phyloP scores from a whole-genome alignment of 176 grass and related monocot genomes.

The Eragrostis nindensis region DNA sequence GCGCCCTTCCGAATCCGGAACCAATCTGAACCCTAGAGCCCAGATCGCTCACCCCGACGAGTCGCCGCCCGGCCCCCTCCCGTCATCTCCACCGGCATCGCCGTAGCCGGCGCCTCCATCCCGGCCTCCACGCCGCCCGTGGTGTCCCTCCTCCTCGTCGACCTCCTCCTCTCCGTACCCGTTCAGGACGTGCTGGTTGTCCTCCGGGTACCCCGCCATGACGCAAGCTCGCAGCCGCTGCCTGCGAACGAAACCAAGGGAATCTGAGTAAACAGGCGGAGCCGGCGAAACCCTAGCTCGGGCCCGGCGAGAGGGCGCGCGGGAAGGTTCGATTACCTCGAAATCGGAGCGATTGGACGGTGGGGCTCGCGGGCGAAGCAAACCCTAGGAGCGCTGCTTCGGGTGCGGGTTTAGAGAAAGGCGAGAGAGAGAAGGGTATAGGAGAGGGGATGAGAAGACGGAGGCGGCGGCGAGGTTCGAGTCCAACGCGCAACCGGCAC shows the following conservation, averaged over 20 bases:
- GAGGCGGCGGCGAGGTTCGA: slow-evolving; percentile 39
- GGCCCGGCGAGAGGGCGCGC: neutral
- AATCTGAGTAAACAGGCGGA: slow-evolving; percentile 26
- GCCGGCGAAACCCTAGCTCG: slow-evolving; percentile 28
- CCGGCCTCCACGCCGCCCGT: slow-evolving; percentile 31
- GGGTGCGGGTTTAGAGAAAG: slow-evolving; percentile 38
- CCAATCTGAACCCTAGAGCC: neutral
- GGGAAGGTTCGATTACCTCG: slow-evolving; percentile 29
- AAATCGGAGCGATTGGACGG: slow-evolving; percentile 28
- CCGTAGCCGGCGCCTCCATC: slow-evolving; percentile 38
- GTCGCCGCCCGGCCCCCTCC: slow-evolving; percentile 43
- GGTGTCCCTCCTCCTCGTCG: slow-evolving; percentile 61
- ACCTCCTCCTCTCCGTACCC: slow-evolving; percentile 63
- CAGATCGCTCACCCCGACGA: slow-evolving; percentile 62
- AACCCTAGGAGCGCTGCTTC: slow-evolving; percentile 54
- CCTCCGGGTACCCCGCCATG: slow-evolving; percentile 71
- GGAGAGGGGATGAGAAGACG: neutral
- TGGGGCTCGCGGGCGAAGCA: slow-evolving; percentile 13
- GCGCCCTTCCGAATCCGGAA: neutral
- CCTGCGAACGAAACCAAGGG: slow-evolving; percentile 15
- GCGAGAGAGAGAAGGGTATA: neutral
- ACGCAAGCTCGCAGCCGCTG: neutral
- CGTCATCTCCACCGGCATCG: slow-evolving; percentile 45
- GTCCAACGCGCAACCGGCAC: slow-evolving; percentile 12
- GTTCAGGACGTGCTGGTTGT: slow-evolving; percentile 51